phyloP scores from a whole-genome alignment of 164 flowering plant genomes.

The Berberis vulgaris region DNA sequence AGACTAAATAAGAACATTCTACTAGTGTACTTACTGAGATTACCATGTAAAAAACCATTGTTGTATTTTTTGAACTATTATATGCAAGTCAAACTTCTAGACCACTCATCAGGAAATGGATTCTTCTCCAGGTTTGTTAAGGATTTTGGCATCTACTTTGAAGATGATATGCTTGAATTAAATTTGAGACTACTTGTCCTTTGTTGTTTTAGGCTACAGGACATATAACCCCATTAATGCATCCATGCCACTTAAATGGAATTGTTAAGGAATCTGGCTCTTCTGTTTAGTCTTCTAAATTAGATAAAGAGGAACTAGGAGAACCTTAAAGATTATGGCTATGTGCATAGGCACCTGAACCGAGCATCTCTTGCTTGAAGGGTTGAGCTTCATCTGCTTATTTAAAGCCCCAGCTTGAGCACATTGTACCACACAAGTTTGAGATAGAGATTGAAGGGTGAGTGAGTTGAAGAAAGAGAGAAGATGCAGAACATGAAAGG shows the following conservation, averaged over 20 bases:
- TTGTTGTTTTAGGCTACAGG: neutral
- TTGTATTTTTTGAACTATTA: no score
- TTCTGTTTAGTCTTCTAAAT: neutral
- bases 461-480: neutral
- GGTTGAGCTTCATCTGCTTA: neutral
- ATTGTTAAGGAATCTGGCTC: neutral
- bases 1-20: no score
- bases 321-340: no score
- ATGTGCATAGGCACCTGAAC: neutral
- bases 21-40: no score
- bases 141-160: neutral
- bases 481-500: conserved; percentile 39
- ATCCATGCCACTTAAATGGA: neutral
- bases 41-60: no score
- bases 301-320: no score
- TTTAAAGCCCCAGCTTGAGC: neutral
- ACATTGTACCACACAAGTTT: neutral
- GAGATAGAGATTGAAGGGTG: neutral
- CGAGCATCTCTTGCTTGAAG: neutral
- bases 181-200: neutral
- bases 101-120: no score
- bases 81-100: no score
- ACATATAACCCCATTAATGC: neutral
- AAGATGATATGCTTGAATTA: neutral
- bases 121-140: neutral